These are phyloP conservation scores for Trichothecium sympodiale DNA, from an alignment of 2,329 filamentous ascomycete genomes.

Conservation along the genomic window DNA sequence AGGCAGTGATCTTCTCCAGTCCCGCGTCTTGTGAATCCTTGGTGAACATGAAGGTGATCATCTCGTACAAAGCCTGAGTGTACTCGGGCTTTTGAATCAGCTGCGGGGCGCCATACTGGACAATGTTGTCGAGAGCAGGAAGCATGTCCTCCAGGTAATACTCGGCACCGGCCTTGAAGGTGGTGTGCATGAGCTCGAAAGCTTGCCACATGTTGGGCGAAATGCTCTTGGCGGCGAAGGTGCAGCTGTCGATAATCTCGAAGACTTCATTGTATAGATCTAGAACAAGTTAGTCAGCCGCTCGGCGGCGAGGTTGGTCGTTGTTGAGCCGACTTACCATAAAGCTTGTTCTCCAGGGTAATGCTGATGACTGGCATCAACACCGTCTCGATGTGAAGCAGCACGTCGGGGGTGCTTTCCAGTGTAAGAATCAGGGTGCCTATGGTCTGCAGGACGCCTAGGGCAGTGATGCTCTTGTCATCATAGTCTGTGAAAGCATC, in stretches of 20 bases:
- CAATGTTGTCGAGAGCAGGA: constrained; percentile 93
- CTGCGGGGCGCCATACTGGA: constrained; percentile 77
- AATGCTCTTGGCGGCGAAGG: constrained; percentile 91
- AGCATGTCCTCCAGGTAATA: constrained; percentile 98
- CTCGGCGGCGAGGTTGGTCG: background rate
- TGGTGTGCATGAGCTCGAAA: constrained; percentile 91
- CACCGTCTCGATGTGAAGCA: constrained; percentile 87
- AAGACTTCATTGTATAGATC: constrained; percentile 97
- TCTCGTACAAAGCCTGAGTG: constrained; percentile 77
- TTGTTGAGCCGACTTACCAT: constrained; percentile 42
- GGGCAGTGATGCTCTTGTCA: constrained; percentile 95
- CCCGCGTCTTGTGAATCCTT: constrained; percentile 81
- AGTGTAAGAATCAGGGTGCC: constrained; percentile 93
- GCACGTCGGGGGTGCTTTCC: constrained; percentile 92
- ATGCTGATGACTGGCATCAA: constrained; percentile 96
- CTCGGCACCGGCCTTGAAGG: constrained; percentile 94
- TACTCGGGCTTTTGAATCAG: constrained; percentile 78
- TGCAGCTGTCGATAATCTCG: constrained; percentile 98
- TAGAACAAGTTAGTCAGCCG: constrained; percentile 15
- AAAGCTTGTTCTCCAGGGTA: constrained; percentile 94
- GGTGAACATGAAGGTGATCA: constrained; percentile 91
- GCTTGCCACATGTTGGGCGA: constrained; percentile 98
- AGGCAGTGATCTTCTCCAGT: constrained; percentile 91
- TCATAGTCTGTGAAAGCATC: constrained; percentile 86
- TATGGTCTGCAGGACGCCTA: constrained; percentile 94